Evolutionary conservation across 1,284 basidiomycete species (phyloP).

Genomic region (Papiliotrema flavescens): DNA sequence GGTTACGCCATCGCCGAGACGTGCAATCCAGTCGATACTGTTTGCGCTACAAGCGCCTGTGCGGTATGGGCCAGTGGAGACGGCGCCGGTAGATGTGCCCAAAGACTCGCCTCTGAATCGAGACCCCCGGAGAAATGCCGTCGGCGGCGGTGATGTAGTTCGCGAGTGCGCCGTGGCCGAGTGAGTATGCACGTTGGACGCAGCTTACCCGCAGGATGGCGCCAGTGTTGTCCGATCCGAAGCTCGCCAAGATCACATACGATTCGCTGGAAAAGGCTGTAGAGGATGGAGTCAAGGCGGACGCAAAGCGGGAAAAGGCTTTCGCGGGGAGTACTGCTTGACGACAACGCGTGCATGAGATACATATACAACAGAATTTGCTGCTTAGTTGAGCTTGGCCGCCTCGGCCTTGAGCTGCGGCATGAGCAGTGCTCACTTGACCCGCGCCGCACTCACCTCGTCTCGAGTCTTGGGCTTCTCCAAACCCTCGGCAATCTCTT

Average conservation of each 20-base stretch:
- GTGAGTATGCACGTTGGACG: conserved; percentile 23
- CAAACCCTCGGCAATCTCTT: conserved; percentile 37
- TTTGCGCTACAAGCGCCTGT: conserved; percentile 44
- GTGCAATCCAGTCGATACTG: conserved; percentile 38
- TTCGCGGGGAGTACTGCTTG: not conserved
- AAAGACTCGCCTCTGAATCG: not conserved
- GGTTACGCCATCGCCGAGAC: conserved; percentile 39
- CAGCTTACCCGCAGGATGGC: conserved; percentile 9
- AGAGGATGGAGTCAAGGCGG: conserved; percentile 22
- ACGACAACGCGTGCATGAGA: not conserved
- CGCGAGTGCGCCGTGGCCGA: conserved; percentile 43
- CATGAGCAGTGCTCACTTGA: not conserved
- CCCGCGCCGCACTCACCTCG: conserved; percentile 35
- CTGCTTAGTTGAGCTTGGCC: conserved; percentile 33
- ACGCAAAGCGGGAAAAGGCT: conserved; percentile 8
- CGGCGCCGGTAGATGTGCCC: not conserved
- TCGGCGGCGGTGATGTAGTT: conserved; percentile 42
- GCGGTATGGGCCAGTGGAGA: conserved; percentile 23
- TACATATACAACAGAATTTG: not conserved
- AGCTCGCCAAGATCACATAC: conserved; percentile 23
- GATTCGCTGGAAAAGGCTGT: conserved; percentile 29
- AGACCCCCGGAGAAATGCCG: conserved; percentile 23
- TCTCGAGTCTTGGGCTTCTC: conserved; percentile 49
- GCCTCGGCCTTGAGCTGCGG: conserved; percentile 32
- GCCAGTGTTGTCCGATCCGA: conserved; percentile 17